A percentile compares a stretch with the other conserved stretches of the same genome.
These are phyloP conservation scores for Effrenium voratum DNA, from an alignment of 73 alveolate species.

Conservation along the genomic window DNA sequence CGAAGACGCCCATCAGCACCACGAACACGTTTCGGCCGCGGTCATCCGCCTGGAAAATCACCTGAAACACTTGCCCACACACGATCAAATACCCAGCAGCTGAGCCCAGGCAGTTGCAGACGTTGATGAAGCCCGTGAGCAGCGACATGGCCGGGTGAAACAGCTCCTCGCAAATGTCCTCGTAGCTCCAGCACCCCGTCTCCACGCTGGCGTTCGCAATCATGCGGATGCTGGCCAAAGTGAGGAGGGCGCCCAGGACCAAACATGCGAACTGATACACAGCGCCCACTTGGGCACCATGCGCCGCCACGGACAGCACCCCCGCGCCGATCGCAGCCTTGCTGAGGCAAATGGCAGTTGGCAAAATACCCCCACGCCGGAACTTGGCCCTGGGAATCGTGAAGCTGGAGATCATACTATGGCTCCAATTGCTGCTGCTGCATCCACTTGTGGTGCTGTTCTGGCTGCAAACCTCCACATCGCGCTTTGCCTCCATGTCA, in stretches of 20 bases:
- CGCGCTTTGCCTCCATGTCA: no score
- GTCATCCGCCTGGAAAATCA: slow-evolving; percentile 17
- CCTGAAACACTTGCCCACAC: slow-evolving; percentile 57
- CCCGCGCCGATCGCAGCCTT: slow-evolving; percentile 79
- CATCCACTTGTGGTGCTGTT: no score
- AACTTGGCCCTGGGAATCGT: no score
- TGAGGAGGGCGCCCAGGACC: not conserved
- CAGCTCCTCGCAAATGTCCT: slow-evolving; percentile 49
- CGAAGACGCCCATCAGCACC: slow-evolving; percentile 31
- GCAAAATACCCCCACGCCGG: slow-evolving; percentile 60
- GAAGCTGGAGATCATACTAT: no score
- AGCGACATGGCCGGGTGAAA: slow-evolving; percentile 45
- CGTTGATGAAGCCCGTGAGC: slow-evolving; percentile 49
- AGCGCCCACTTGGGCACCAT: slow-evolving; percentile 46
- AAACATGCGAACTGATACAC: slow-evolving; percentile 11
- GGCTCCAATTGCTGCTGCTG: no score
- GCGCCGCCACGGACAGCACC: slow-evolving; percentile 47
- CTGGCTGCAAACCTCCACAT: no score
- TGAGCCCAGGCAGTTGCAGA: not conserved
- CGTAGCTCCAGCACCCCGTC: slow-evolving; percentile 37
- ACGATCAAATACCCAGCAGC: slow-evolving; percentile 46
- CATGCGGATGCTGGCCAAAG: slow-evolving; percentile 32
- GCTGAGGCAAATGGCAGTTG: slow-evolving; percentile 57
- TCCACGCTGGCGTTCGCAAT: slow-evolving; percentile 28
- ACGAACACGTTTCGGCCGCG: slow-evolving; percentile 4